These are phyloP conservation scores for Pseudocercospora crystallina DNA, from an alignment of 2,329 filamentous ascomycete genomes.

Conservation along the genomic window DNA sequence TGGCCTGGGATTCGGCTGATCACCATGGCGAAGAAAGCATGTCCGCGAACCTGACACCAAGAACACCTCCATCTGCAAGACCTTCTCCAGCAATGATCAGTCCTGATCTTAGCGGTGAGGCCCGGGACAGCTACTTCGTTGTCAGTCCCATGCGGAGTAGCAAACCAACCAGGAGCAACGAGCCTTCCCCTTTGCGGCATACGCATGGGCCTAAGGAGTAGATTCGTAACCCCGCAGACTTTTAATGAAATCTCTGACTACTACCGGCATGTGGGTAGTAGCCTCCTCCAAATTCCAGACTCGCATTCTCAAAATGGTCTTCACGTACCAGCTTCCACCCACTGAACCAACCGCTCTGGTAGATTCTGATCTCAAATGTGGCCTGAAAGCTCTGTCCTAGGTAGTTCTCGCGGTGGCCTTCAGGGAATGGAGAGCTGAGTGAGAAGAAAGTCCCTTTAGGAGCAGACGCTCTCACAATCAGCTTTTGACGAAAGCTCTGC, in stretches of 20 bases:
- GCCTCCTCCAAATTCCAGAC: conserved; percentile 51
- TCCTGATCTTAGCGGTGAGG: not conserved
- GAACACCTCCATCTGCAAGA: conserved; percentile 19
- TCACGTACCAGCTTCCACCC: conserved; percentile 42
- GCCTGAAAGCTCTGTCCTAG: conserved; percentile 51
- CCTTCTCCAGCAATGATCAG: conserved; percentile 2
- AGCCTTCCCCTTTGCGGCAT: not conserved
- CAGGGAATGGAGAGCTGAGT: conserved; percentile 46
- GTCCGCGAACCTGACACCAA: conserved; percentile 22
- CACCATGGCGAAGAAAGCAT: conserved; percentile 7
- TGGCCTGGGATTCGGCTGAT: conserved; percentile 7
- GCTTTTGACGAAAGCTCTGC: conserved; percentile 41
- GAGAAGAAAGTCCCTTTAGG: conserved; percentile 47
- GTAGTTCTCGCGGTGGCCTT: conserved; percentile 47
- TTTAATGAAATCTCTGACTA: conserved; percentile 37
- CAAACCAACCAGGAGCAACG: not conserved
- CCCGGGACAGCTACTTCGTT: conserved; percentile 12
- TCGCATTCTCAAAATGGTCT: conserved; percentile 44
- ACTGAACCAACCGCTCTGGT: conserved; percentile 39
- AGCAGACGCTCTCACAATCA: conserved; percentile 43
- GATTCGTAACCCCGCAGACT: not conserved
- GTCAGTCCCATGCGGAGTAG: conserved; percentile 15
- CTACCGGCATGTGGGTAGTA: conserved; percentile 47
- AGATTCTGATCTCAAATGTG: conserved; percentile 44
- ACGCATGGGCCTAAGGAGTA: not conserved